phyloP scores from a whole-genome alignment of 768 basidiomycete genomes.

The Russula compacta region DNA sequence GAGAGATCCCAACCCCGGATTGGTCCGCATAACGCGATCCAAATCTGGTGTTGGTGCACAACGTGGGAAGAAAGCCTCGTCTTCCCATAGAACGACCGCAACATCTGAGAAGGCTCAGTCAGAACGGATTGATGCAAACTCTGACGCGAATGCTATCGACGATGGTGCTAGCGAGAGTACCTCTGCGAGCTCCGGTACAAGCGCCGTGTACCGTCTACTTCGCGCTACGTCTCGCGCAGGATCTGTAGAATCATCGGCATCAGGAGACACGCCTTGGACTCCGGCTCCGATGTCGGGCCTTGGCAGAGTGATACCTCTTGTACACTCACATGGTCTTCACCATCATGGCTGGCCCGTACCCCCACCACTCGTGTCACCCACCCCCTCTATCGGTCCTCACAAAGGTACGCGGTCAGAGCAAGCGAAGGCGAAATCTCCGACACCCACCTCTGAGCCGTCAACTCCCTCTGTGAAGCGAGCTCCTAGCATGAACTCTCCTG shows the following conservation, averaged over 20 bases:
- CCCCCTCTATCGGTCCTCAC: neutral
- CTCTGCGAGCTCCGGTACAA: conserved; percentile 34
- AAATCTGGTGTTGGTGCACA: conserved; percentile 13
- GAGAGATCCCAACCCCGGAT: conserved; percentile 6
- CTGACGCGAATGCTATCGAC: conserved; percentile 17
- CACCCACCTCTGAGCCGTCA: neutral
- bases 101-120: neutral
- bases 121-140: conserved; percentile 1
- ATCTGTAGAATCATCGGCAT: conserved; percentile 36
- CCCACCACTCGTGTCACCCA: conserved; percentile 7
- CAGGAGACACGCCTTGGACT: conserved; percentile 21
- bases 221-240: conserved; percentile 31
- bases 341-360: conserved; percentile 21
- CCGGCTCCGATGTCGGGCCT: conserved; percentile 21
- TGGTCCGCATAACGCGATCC: conserved; percentile 23
- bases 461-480: conserved; percentile 10
- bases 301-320: conserved; percentile 18
- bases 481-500: conserved; percentile 34
- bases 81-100: neutral
- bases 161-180: conserved; percentile 22
- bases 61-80: neutral
- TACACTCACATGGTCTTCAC: conserved; percentile 25
- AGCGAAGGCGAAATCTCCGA: conserved; percentile 4
- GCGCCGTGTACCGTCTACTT: conserved; percentile 30
- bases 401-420: conserved; percentile 12